Evolutionary conservation across 169 alveolate genomes (phyloP), one percentile per base, ranked within the genome.

Genomic region (Plasmodium gonderi): DNA sequence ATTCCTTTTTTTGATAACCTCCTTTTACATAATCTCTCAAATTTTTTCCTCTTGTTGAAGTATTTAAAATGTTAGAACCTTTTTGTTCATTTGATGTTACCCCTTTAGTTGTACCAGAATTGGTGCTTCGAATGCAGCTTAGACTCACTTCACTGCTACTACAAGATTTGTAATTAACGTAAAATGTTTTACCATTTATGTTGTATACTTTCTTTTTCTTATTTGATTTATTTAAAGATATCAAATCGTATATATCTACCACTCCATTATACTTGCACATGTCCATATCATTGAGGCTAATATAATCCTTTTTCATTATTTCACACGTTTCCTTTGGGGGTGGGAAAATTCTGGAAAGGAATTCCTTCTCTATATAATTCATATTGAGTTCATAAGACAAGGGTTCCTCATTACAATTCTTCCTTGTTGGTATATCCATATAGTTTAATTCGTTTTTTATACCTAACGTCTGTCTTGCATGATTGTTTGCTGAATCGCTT

Each of bases 151-250:
- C 87, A 26, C 87, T 74, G 36, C 87, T 85, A 8, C 64, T 33
- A 17, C 49, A 36, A 4, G 85, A 85, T 6, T 42, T 65, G 20
- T 49, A 74, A 33, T 85, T 85, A 17, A 85, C 6, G 79, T 85
- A 85, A 75, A 85, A 85, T 36, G 9, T 85, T 74, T 85, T 85
- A 47, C 67, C 85, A 85, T 85, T 54, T 7, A 45, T n/a, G n/a
- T 45, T 7, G 49, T 14, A 40, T 33, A 14, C 26, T 49, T 72
- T 85, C 20, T 45, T 51, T 40, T 74, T 74, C 29, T 69, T 85
- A 29, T 8, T 75, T 38, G 14, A 40, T 51, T 26, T 26, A 31
- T 42, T 36, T 36, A 36, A 8, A 17, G 47, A 23, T 36, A 44
- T 33, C 33, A 77, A 33, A 9, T 77, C 87, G 87, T 77, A 38